Conservation (phyloP, 2,329 filamentous ascomycete genomes). For the Diaporthe sp. region DNA sequence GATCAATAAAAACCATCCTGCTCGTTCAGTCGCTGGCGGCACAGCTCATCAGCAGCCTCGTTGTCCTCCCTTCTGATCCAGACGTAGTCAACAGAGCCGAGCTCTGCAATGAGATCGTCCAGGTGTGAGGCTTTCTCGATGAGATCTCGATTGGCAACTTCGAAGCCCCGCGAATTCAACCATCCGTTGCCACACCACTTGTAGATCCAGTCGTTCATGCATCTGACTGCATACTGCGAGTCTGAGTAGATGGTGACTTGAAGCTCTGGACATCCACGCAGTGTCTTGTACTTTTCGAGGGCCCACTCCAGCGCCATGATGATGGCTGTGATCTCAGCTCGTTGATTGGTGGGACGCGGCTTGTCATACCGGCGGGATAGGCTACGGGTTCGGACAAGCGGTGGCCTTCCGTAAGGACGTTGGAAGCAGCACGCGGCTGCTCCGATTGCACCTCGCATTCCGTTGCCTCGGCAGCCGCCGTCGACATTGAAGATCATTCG, state of each 20-base stretch:
- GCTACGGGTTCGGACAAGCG: not conserved
- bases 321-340: conserved; percentile 7
- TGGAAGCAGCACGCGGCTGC: not conserved
- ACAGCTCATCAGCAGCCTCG: not conserved
- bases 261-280: not conserved
- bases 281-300: not conserved
- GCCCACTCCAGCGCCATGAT: conserved; percentile 3
- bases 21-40: not conserved
- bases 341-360: not conserved
- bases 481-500: not conserved
- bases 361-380: not conserved
- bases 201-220: not conserved
- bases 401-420: not conserved
- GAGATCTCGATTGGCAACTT: not conserved
- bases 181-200: not conserved
- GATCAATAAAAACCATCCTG: not conserved
- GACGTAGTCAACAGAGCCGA: not conserved
- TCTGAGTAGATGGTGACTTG: not conserved
- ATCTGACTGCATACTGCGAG: not conserved
- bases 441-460: not conserved
- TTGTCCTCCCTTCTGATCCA: not conserved
- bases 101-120: not conserved
- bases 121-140: not conserved
- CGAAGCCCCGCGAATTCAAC: not conserved
- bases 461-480: not conserved